phyloP scores from a whole-genome alignment of 2,329 filamentous ascomycete genomes.

The Talaromyces atroroseus region DNA sequence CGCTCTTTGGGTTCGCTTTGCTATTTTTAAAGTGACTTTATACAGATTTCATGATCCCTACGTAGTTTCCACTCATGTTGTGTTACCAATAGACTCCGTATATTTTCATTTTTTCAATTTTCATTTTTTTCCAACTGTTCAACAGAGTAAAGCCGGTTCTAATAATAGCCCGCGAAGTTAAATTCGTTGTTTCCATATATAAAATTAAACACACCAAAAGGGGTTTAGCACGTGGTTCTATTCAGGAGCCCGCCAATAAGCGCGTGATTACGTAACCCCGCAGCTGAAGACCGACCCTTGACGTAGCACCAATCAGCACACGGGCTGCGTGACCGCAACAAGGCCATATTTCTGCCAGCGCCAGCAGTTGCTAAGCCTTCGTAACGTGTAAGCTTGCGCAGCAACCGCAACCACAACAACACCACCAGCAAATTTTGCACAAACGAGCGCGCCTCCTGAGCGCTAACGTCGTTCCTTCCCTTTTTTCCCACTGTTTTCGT shows the following conservation, averaged over 20 bases:
- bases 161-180: constrained; percentile 1
- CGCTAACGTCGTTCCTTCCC: constrained; percentile 6
- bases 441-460: neutral
- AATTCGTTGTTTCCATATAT: neutral
- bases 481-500: neutral
- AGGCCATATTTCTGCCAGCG: neutral
- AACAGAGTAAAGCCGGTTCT: neutral
- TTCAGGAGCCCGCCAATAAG: neutral
- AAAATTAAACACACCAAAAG: neutral
- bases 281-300: constrained; percentile 1
- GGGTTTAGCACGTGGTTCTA: constrained; percentile 6
- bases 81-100: too few species aligned
- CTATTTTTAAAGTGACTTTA: too few species aligned
- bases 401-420: neutral
- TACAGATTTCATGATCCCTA: too few species aligned
- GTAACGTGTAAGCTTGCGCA: constrained; percentile 2
- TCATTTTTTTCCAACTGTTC: too few species aligned
- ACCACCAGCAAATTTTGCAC: neutral
- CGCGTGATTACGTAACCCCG: neutral
- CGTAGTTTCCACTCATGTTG: too few species aligned
- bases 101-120: too few species aligned
- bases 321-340: neutral
- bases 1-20: too few species aligned
- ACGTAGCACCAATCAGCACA: constrained; percentile 9
- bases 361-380: neutral